These are phyloP conservation scores for Crithidia sp. DNA, from an alignment of 208 protist species.

Conservation along the genomic window DNA sequence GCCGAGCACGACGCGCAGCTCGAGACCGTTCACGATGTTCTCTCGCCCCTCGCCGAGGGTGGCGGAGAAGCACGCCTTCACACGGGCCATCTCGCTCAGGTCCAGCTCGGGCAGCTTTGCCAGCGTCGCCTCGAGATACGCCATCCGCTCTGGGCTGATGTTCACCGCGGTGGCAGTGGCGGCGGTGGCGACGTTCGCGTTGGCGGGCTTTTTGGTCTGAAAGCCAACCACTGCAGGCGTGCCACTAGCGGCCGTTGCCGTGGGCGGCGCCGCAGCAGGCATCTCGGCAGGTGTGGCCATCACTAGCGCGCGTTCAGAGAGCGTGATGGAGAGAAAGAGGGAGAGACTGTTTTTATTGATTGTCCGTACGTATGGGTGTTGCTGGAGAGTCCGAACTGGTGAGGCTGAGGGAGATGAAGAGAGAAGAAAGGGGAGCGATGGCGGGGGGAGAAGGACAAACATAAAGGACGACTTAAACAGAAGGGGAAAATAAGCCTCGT, in stretches of 20 bases:
- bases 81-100: conserved; percentile 65
- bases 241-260: not conserved
- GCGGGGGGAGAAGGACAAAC: no score
- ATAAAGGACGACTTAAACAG: no score
- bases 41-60: conserved; percentile 60
- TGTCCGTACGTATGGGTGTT: no score
- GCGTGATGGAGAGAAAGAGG: not conserved
- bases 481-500: no score
- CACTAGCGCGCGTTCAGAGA: no score
- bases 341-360: not conserved
- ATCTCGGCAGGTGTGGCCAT: not conserved
- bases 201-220: not conserved
- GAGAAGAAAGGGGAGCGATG: not conserved
- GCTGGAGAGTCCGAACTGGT: no score
- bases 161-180: no score
- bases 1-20: conserved; percentile 74
- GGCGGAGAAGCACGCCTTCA: conserved; percentile 50
- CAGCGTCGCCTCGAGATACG: conserved; percentile 32
- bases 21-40: conserved; percentile 66
- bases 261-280: not conserved
- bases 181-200: not conserved
- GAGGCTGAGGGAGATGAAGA: not conserved
- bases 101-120: conserved; percentile 68
- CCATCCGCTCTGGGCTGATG: conserved; percentile 15
- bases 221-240: not conserved